phyloP scores from a whole-genome alignment of 805 yeast species.

The Zygoascus biomembranicola region DNA sequence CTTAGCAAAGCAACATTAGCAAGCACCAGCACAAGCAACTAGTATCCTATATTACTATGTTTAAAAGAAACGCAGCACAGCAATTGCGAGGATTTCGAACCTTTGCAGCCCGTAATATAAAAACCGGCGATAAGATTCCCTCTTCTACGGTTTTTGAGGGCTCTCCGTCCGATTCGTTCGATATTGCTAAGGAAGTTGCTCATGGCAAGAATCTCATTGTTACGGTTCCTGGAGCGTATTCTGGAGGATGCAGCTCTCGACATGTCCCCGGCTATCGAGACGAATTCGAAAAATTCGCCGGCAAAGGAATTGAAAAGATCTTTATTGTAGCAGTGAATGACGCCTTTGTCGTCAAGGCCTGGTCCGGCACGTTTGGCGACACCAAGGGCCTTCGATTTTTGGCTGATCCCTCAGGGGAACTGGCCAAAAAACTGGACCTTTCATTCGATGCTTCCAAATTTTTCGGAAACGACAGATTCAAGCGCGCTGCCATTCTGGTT shows the following conservation, averaged over 20 bases:
- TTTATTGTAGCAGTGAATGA: conserved; percentile 78
- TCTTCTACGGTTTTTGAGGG: conserved; percentile 43
- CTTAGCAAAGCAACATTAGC: too few species aligned
- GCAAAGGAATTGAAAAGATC: conserved; percentile 57
- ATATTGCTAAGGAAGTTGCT: conserved; percentile 38
- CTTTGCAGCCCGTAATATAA: conserved; percentile 27
- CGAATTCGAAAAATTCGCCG: conserved; percentile 42
- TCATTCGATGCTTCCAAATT: conserved; percentile 66
- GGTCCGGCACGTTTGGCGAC: conserved; percentile 42
- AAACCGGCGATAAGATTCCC: conserved; percentile 60
- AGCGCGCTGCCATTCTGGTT: conserved; percentile 67
- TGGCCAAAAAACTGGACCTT: conserved; percentile 55
- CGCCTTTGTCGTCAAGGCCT: conserved; percentile 75
- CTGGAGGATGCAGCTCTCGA: conserved; percentile 66
- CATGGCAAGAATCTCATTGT: conserved; percentile 48
- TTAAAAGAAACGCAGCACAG: background rate
- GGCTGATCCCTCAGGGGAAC: conserved; percentile 75
- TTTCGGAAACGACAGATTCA: conserved; percentile 70
- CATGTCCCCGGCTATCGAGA: conserved; percentile 70
- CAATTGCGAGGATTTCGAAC: conserved; percentile 14
- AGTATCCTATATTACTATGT: background rate
- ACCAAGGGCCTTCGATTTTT: conserved; percentile 43
- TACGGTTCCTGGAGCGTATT: conserved; percentile 70
- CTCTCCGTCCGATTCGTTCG: conserved; percentile 56
- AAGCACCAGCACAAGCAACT: background rate